phyloP scores from a whole-genome alignment of 139 green algal genomes.

The Chlamydomonas schloesseri region DNA sequence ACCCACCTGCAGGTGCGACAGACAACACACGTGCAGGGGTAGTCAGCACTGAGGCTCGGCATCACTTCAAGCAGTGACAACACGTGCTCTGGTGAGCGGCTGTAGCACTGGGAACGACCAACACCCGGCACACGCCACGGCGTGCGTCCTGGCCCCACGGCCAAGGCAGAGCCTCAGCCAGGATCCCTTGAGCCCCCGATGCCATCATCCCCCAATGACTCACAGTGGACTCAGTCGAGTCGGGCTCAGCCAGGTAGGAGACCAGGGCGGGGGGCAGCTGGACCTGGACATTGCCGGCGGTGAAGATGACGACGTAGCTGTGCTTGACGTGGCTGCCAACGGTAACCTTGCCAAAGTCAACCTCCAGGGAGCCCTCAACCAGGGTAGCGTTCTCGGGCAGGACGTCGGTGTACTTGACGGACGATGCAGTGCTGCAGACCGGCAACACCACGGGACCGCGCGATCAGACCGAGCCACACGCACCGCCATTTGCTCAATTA shows the following conservation, averaged over 20 bases:
- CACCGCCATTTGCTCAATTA: neutral
- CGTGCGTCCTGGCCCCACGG: no score
- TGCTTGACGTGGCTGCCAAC: slow-evolving; percentile 49
- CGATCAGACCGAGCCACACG: neutral
- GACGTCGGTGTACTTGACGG: slow-evolving; percentile 46
- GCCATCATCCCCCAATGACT: neutral
- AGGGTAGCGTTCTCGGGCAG: slow-evolving; percentile 38
- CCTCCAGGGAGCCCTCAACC: slow-evolving; percentile 35
- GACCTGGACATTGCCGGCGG: slow-evolving; percentile 28
- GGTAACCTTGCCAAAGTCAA: slow-evolving; percentile 43
- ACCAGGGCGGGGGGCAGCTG: slow-evolving; percentile 42
- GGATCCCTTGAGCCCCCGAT: no score
- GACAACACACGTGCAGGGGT: no score
- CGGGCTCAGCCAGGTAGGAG: slow-evolving; percentile 50
- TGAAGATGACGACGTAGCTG: slow-evolving; percentile 52
- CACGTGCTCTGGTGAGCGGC: no score
- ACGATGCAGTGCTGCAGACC: slow-evolving; percentile 43
- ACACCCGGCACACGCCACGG: no score
- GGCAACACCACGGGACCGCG: neutral
- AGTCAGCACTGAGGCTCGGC: no score
- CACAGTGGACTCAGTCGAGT: slow-evolving; percentile 37
- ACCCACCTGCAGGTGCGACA: slow-evolving; percentile 1
- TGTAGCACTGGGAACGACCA: no score
- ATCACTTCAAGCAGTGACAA: no score
- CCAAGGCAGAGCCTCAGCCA: no score